phyloP scores from a whole-genome alignment of 1,284 basidiomycete species.

The Ceratorhiza oryzae-sativae region DNA sequence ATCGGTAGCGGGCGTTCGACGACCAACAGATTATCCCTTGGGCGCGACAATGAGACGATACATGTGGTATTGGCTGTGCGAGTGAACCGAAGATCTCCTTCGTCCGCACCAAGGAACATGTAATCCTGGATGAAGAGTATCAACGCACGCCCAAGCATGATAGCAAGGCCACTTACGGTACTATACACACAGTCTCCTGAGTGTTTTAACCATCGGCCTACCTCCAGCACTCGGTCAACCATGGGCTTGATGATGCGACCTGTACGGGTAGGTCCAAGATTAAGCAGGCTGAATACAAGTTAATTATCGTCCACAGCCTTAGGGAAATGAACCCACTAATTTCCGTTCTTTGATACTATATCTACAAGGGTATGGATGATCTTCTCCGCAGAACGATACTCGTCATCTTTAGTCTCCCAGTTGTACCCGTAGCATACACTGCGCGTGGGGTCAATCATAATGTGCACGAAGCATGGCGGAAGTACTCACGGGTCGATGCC shows the following conservation, averaged over 20 bases:
- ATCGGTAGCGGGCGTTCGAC: slow-evolving; percentile 58
- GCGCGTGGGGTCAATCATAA: background rate
- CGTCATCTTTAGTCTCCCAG: slow-evolving; percentile 52
- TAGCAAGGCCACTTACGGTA: slow-evolving; percentile 52
- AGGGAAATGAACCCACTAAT: slow-evolving; percentile 53
- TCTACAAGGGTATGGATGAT: slow-evolving; percentile 62
- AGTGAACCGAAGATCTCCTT: slow-evolving; percentile 57
- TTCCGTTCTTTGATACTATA: slow-evolving; percentile 64
- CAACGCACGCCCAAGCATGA: background rate
- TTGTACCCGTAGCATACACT: slow-evolving; percentile 52
- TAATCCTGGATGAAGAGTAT: slow-evolving; percentile 41
- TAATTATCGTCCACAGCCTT: background rate
- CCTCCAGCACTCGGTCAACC: slow-evolving; percentile 57
- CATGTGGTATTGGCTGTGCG: slow-evolving; percentile 61
- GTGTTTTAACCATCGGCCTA: slow-evolving; percentile 60
- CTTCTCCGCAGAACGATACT: slow-evolving; percentile 60
- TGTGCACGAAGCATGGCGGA: background rate
- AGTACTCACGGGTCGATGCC: slow-evolving; percentile 48
- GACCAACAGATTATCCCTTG: slow-evolving; percentile 49
- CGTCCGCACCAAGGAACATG: slow-evolving; percentile 51
- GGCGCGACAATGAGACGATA: slow-evolving; percentile 57
- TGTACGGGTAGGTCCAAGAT: slow-evolving; percentile 63
- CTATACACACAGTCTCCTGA: slow-evolving; percentile 61
- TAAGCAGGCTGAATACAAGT: slow-evolving; percentile 54
- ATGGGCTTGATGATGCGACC: slow-evolving; percentile 60